A percentile compares a stretch with the other conserved stretches of the same genome.
These are phyloP conservation scores for Salmacisia buchloeana DNA, from an alignment of 1,284 basidiomycete species.

Conservation along the genomic window DNA sequence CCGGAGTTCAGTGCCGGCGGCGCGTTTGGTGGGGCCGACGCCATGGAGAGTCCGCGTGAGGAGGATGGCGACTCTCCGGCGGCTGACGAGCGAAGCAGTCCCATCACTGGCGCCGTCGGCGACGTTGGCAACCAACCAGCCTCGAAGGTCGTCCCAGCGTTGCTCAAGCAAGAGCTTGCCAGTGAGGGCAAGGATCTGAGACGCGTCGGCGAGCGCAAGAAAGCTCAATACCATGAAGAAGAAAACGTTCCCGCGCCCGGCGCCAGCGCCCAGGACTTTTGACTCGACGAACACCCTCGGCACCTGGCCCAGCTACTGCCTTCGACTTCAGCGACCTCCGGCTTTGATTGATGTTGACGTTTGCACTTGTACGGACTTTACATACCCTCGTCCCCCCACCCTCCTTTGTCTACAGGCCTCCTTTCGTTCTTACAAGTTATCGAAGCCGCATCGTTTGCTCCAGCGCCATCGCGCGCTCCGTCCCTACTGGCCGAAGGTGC, in stretches of 20 bases:
- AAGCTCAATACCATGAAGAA: slow-evolving; percentile 28
- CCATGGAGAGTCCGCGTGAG: not conserved
- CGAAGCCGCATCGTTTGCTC: no score
- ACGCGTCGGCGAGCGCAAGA: slow-evolving; percentile 30
- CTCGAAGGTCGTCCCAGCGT: slow-evolving; percentile 14
- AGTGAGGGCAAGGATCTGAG: slow-evolving; percentile 31
- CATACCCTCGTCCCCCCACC: no score
- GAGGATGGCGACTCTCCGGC: not conserved
- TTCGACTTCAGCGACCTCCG: no score
- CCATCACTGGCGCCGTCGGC: not conserved
- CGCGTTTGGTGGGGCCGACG: slow-evolving; percentile 12
- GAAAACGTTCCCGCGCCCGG: not conserved
- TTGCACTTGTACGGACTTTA: no score
- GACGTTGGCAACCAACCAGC: not conserved
- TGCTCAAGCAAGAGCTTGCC: slow-evolving; percentile 32
- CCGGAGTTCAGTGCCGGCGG: slow-evolving; percentile 24
- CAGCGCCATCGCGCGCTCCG: no score
- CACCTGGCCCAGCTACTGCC: no score
- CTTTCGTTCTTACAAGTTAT: no score
- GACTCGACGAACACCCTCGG: no score
- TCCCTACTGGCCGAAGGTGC: no score
- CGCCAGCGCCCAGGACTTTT: no score
- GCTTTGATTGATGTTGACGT: no score
- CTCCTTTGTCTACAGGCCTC: no score
- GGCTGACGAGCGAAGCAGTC: slow-evolving; percentile 10